phyloP scores from a whole-genome alignment of 192 early-diverging fungal genomes.

The Podila minutissima region DNA sequence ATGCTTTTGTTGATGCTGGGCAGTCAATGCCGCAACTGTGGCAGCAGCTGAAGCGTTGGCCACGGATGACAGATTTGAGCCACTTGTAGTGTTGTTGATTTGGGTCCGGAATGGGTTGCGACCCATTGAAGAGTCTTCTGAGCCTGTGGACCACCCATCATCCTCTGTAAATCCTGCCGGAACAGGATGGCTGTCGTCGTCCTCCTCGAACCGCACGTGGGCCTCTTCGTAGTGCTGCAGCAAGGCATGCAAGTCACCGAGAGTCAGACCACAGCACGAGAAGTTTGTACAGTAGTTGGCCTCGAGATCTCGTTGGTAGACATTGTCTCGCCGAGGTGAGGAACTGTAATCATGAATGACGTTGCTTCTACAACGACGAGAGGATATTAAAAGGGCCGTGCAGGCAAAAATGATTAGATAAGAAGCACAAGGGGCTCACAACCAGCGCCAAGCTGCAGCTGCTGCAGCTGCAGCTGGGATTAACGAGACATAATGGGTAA shows the following conservation, averaged over 20 bases:
- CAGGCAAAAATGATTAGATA: constrained; percentile 1
- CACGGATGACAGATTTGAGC: neutral
- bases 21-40: constrained; percentile 39
- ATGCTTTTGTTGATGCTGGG: constrained; percentile 26
- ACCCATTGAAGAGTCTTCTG: constrained; percentile 7
- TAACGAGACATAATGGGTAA: neutral
- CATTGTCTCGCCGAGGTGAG: constrained; percentile 40
- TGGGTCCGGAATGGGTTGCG: neutral
- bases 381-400: neutral
- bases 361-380: neutral
- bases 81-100: neutral
- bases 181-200: constrained; percentile 56
- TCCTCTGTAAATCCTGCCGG: constrained; percentile 46
- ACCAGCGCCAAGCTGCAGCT: neutral
- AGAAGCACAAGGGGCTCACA: neutral
- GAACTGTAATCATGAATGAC: constrained; percentile 44
- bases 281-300: constrained; percentile 95
- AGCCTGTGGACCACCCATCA: constrained; percentile 43
- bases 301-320: constrained; percentile 77
- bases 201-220: constrained; percentile 90
- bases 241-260: constrained; percentile 93
- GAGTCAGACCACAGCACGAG: constrained; percentile 89
- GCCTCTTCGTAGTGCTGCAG: constrained; percentile 97
- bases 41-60: constrained; percentile 41
- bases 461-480: neutral